Evolutionary conservation across 2,329 filamentous ascomycete species (phyloP).

Genomic region (Cladophialophora bantiana): DNA sequence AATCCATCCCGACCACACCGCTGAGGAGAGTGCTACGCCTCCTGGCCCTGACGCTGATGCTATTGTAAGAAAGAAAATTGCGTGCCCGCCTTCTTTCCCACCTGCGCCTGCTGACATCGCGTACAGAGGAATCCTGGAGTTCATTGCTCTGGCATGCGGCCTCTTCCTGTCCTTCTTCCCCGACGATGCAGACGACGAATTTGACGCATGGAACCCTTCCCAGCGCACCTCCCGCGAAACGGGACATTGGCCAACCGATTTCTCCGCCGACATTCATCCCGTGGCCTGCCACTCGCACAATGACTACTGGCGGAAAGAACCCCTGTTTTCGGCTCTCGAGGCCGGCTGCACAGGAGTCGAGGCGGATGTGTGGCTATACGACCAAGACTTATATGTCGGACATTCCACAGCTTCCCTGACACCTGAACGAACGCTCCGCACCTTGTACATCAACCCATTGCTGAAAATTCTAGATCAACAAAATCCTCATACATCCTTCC

Average conservation of each 20-base stretch:
- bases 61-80: slow-evolving; percentile 30
- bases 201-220: slow-evolving; percentile 51
- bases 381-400: slow-evolving; percentile 62
- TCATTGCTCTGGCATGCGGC: slow-evolving; percentile 49
- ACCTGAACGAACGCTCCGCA: slow-evolving; percentile 56
- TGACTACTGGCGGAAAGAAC: slow-evolving; percentile 64
- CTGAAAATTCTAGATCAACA: slow-evolving; percentile 57
- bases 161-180: slow-evolving; percentile 52
- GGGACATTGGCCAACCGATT: slow-evolving; percentile 55
- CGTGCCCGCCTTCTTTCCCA: background rate
- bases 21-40: slow-evolving; percentile 31
- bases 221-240: slow-evolving; percentile 46
- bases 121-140: slow-evolving; percentile 48
- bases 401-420: slow-evolving; percentile 59
- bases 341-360: slow-evolving; percentile 64
- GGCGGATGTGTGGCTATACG: slow-evolving; percentile 64
- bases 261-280: slow-evolving; percentile 58
- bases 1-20: slow-evolving; percentile 18
- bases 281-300: slow-evolving; percentile 65
- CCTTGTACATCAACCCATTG: slow-evolving; percentile 62
- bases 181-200: slow-evolving; percentile 49
- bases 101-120: slow-evolving; percentile 5
- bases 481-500: slow-evolving; percentile 54
- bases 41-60: slow-evolving; percentile 36
- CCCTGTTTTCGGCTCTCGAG: slow-evolving; percentile 62